A percentile compares a stretch with the other conserved stretches of the same genome.
These are phyloP conservation scores for Exophiala spinifera DNA, from an alignment of 2,329 filamentous ascomycete species.

Conservation along the genomic window DNA sequence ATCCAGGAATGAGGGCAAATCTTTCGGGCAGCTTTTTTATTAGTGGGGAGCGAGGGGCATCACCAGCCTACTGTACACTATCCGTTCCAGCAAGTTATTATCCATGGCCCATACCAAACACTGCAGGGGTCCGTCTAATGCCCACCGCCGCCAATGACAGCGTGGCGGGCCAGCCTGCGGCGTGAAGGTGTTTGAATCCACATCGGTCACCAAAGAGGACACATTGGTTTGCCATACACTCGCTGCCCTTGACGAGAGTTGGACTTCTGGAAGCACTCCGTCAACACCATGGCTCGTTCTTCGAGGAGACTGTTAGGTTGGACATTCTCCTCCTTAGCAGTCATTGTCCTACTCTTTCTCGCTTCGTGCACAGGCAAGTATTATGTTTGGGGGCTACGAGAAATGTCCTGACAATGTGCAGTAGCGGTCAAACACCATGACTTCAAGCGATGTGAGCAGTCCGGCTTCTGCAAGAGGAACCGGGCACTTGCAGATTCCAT, in stretches of 20 bases:
- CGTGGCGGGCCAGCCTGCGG: background rate
- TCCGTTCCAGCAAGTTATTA: background rate
- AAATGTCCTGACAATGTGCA: conserved; percentile 38
- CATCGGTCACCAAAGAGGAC: conserved; percentile 5
- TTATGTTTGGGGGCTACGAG: background rate
- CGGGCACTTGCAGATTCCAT: conserved; percentile 81
- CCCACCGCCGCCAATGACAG: background rate
- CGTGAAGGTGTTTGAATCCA: background rate
- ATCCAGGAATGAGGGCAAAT: conserved; percentile 27
- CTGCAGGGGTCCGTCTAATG: background rate
- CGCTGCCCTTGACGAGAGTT: background rate
- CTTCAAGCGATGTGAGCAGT: conserved; percentile 95
- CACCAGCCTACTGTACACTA: too few species aligned
- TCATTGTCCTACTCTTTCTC: conserved; percentile 58
- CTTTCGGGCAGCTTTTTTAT: conserved; percentile 15
- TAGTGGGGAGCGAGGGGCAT: conserved; percentile 11
- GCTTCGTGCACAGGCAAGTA: conserved; percentile 44
- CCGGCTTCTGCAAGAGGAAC: conserved; percentile 96
- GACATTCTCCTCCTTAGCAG: conserved; percentile 55
- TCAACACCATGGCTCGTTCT: conserved; percentile 22
- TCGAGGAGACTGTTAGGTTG: conserved; percentile 21
- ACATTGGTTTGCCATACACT: conserved; percentile 2
- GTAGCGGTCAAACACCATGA: conserved; percentile 89
- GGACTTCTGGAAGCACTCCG: background rate
- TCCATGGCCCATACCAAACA: conserved; percentile 6